These are phyloP conservation scores for Claviceps purpurea DNA, from an alignment of 2,329 filamentous ascomycete genomes.

Conservation along the genomic window DNA sequence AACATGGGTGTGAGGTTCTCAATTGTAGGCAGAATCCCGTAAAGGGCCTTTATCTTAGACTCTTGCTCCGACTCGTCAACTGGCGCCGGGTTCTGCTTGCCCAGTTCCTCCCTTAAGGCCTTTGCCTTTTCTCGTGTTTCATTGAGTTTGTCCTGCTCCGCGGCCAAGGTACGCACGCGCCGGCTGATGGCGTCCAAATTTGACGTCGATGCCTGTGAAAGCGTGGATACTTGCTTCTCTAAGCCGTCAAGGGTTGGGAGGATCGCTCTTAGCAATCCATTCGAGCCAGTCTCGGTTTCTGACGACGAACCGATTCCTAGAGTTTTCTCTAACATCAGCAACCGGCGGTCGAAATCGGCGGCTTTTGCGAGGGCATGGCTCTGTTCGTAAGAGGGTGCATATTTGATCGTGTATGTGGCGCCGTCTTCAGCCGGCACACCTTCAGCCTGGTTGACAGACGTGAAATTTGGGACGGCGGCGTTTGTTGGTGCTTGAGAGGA, in stretches of 20 bases:
- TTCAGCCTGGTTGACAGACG: slow-evolving; percentile 10
- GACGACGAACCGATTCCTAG: slow-evolving; percentile 65
- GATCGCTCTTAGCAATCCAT: slow-evolving; percentile 51
- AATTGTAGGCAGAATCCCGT: slow-evolving; percentile 77
- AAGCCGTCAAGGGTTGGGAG: slow-evolving; percentile 71
- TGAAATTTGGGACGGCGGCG: slow-evolving; percentile 1
- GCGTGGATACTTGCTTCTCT: slow-evolving; percentile 63
- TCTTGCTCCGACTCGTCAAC: slow-evolving; percentile 53
- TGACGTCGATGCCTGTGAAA: slow-evolving; percentile 59
- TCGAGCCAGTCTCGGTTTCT: slow-evolving; percentile 46
- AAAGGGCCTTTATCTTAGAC: slow-evolving; percentile 82
- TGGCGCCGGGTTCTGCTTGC: slow-evolving; percentile 29
- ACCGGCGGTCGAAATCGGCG: slow-evolving; percentile 74
- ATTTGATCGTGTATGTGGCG: slow-evolving; percentile 51
- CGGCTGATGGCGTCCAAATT: slow-evolving; percentile 61
- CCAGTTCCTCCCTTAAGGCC: slow-evolving; percentile 45
- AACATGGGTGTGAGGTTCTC: slow-evolving; percentile 75
- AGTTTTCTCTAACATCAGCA: slow-evolving; percentile 64
- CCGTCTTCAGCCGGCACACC: slow-evolving; percentile 13
- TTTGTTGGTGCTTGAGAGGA: slow-evolving; percentile 7
- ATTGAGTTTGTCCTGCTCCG: slow-evolving; percentile 60
- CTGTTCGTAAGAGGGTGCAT: slow-evolving; percentile 50
- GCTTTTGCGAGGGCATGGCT: slow-evolving; percentile 64
- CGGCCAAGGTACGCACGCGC: slow-evolving; percentile 53
- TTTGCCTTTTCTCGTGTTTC: slow-evolving; percentile 51